phyloP scores from a whole-genome alignment of 257 asterid species.

The Lithospermum erythrorhizon region DNA sequence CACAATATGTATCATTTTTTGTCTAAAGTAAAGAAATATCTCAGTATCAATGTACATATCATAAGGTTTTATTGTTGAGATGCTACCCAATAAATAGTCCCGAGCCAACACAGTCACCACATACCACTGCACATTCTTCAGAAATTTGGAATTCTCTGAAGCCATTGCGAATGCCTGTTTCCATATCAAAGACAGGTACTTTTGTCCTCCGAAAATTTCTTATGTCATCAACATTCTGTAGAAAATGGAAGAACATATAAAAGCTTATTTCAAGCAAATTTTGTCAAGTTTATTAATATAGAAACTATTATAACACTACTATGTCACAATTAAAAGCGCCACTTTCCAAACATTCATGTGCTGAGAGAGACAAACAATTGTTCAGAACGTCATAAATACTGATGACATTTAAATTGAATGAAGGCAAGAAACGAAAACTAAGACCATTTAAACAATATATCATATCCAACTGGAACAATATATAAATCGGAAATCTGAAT shows the following conservation, averaged over 20 bases:
- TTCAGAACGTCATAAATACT: not conserved
- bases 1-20: no score
- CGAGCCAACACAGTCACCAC: constrained; percentile 5
- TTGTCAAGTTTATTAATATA: no score
- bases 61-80: no score
- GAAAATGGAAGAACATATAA: constrained; percentile 11
- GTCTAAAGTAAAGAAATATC: not conserved
- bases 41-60: not conserved
- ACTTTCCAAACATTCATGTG: not conserved
- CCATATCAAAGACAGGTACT: constrained; percentile 83
- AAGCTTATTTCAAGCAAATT: no score
- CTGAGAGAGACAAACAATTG: not conserved
- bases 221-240: constrained; percentile 79
- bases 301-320: not conserved
- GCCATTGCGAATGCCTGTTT: constrained; percentile 82
- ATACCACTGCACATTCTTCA: constrained; percentile 99
- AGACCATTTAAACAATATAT: not conserved
- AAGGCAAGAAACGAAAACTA: not conserved
- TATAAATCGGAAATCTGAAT: not conserved
- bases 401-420: not conserved
- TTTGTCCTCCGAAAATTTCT: constrained; percentile 67
- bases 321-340: not conserved
- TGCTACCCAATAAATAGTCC: not conserved
- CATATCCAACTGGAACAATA: not conserved
- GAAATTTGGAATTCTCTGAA: constrained; percentile 86